Evolutionary conservation across 2,329 filamentous ascomycete genomes (phyloP).

Genomic region (Venturia carpophila): DNA sequence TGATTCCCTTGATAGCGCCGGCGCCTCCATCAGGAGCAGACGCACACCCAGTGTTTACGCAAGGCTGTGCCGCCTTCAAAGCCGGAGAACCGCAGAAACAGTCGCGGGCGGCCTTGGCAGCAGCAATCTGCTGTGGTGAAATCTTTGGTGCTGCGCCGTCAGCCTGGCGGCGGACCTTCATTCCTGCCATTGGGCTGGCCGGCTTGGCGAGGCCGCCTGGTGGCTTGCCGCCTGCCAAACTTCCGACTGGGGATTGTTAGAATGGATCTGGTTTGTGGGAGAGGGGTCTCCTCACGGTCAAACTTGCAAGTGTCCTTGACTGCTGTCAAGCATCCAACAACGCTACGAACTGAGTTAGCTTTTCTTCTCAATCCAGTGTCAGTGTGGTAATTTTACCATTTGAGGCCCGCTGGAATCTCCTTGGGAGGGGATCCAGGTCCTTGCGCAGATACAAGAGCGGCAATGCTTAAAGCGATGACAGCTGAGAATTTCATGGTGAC

Average conservation of each 20-base stretch:
- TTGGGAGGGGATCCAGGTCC: not conserved
- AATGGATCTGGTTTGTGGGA: not conserved
- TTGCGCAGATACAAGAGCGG: slow-evolving; percentile 5
- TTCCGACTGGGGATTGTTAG: not conserved
- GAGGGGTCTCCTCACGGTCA: not conserved
- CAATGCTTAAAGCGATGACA: slow-evolving; percentile 1
- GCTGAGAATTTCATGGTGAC: slow-evolving; percentile 3
- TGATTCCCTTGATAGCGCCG: not conserved
- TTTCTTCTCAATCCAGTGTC: not conserved
- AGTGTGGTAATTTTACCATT: not conserved
- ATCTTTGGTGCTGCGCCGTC: not conserved
- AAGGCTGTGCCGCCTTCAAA: not conserved
- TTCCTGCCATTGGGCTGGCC: not conserved
- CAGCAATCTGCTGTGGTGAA: not conserved
- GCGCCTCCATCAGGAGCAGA: not conserved
- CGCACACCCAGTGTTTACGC: not conserved
- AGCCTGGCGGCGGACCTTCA: not conserved
- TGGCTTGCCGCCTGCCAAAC: not conserved
- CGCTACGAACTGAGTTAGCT: not conserved
- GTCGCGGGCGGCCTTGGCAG: not conserved
- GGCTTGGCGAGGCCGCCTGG: not conserved
- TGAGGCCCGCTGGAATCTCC: not conserved
- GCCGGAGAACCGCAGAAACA: not conserved
- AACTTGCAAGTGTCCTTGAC: not conserved
- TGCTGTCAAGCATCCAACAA: not conserved